A percentile compares a stretch with the other conserved stretches of the same genome.
Conservation (phyloP, 495 filamentous ascomycete species). For the Penicillium verhagenii region DNA sequence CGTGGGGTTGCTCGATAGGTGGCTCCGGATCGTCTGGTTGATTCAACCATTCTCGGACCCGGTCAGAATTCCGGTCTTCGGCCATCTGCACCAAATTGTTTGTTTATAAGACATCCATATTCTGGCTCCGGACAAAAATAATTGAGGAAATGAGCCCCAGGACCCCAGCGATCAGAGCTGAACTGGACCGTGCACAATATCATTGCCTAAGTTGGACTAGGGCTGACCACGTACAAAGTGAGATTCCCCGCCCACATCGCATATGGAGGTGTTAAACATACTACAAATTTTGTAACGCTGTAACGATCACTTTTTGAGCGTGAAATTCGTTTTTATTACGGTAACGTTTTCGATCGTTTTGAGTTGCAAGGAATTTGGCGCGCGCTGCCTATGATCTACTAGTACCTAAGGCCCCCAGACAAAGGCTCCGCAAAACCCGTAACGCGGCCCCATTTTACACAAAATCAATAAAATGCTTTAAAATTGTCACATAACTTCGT, state of each 20-base stretch:
- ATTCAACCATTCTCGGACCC: neutral
- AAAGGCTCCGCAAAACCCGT: too few species aligned
- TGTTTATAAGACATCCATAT: neutral
- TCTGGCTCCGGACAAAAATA: neutral
- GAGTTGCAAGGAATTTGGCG: too few species aligned
- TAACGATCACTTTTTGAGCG: too few species aligned
- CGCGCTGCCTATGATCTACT: too few species aligned
- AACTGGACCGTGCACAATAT: neutral
- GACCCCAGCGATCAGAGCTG: neutral
- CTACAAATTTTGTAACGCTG: too few species aligned
- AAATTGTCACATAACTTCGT: too few species aligned
- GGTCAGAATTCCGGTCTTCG: neutral
- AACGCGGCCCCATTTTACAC: too few species aligned
- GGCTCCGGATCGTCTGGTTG: neutral
- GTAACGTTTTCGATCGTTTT: too few species aligned
- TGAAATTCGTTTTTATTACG: too few species aligned
- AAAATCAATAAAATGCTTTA: too few species aligned
- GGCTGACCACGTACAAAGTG: neutral
- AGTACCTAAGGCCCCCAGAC: too few species aligned
- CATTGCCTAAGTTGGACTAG: neutral
- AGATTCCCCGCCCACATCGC: neutral
- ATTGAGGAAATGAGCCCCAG: neutral
- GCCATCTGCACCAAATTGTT: neutral
- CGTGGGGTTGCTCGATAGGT: neutral
- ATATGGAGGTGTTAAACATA: too few species aligned